A percentile compares a stretch with the other conserved stretches of the same genome.
These are phyloP conservation scores for Lolium perenne DNA, from an alignment of 176 grass and related monocot genomes.

Conservation along the genomic window DNA sequence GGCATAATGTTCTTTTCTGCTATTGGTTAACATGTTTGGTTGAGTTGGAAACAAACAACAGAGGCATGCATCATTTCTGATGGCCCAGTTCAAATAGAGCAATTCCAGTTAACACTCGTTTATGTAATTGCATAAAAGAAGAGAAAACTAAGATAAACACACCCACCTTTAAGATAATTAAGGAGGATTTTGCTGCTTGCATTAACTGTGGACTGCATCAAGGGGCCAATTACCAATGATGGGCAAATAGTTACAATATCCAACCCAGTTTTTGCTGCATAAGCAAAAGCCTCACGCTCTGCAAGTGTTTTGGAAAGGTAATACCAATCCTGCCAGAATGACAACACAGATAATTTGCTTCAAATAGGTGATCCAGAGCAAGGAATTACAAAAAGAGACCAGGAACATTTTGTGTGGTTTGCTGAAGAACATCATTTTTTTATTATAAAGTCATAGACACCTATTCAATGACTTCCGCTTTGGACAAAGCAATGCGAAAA, in stretches of 20 bases:
- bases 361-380: neutral
- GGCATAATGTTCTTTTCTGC: neutral
- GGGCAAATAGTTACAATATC: constrained; percentile 46
- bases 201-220: constrained; percentile 47
- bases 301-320: constrained; percentile 47
- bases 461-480: neutral
- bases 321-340: constrained; percentile 49
- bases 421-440: neutral
- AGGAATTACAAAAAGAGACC: neutral
- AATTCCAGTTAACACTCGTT: neutral
- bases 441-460: neutral
- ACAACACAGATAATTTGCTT: neutral
- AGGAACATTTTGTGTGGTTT: neutral
- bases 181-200: constrained; percentile 39
- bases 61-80: neutral
- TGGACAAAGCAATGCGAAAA: neutral
- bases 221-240: constrained; percentile 39
- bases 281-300: constrained; percentile 49
- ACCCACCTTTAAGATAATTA: constrained; percentile 42
- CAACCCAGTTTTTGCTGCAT: constrained; percentile 45
- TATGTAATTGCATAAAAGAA: neutral
- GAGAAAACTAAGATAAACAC: neutral
- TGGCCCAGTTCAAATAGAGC: neutral
- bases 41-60: neutral
- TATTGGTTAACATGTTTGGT: neutral